A percentile compares a stretch with the other conserved stretches of the same genome.
Conservation (phyloP, 1,139 yeast genomes). For the Scheffersomyces illinoinensis region DNA sequence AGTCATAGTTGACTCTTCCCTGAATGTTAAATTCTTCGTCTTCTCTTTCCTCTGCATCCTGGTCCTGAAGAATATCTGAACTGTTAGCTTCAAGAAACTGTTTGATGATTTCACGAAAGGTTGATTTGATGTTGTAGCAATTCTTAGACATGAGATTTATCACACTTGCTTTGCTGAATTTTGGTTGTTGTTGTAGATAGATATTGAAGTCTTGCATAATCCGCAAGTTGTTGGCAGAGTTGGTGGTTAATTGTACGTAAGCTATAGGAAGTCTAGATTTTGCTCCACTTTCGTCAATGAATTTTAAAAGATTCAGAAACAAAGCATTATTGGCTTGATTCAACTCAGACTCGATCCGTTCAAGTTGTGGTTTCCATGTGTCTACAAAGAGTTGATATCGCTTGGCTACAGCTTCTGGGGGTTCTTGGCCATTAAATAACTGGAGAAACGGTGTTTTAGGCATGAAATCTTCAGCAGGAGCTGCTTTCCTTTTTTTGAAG, state of each 20-base stretch:
- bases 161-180: slow-evolving; percentile 21
- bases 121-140: slow-evolving; percentile 41
- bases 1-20: slow-evolving; percentile 48
- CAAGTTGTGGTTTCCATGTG: slow-evolving; percentile 41
- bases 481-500: neutral
- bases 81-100: slow-evolving; percentile 22
- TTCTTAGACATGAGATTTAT: slow-evolving; percentile 43
- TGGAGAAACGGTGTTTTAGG: slow-evolving; percentile 32
- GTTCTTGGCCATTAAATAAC: slow-evolving; percentile 44
- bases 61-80: neutral
- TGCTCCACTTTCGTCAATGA: slow-evolving; percentile 16
- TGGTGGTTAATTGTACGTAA: slow-evolving; percentile 53
- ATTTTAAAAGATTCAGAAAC: slow-evolving; percentile 32
- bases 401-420: slow-evolving; percentile 27
- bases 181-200: slow-evolving; percentile 16
- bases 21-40: slow-evolving; percentile 11
- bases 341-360: slow-evolving; percentile 37
- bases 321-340: slow-evolving; percentile 38
- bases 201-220: slow-evolving; percentile 44
- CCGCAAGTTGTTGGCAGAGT: slow-evolving; percentile 55
- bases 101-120: slow-evolving; percentile 38
- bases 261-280: slow-evolving; percentile 37
- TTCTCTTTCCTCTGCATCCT: slow-evolving; percentile 10
- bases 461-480: neutral
- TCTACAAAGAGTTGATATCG: slow-evolving; percentile 40